Conservation (phyloP, 208 protist species). For the Lotmaria passim region DNA sequence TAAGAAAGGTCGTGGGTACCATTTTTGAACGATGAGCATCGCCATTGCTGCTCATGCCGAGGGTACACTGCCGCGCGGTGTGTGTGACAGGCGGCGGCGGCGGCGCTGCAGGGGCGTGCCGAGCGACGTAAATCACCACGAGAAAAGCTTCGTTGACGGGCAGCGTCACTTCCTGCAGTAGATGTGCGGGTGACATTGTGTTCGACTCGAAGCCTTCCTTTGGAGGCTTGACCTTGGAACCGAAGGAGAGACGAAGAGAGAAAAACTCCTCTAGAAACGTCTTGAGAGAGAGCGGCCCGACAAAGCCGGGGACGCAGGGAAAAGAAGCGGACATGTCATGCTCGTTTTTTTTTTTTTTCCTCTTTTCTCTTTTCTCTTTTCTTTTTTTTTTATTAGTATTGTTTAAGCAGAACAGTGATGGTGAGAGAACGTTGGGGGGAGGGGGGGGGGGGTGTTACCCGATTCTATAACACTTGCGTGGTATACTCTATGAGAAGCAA, state of each 20-base stretch:
- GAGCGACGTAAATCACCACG: slow-evolving; percentile 55
- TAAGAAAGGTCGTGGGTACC: too few relatives aligned
- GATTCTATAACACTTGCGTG: too few relatives aligned
- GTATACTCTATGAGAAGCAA: too few relatives aligned
- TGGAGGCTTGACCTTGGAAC: too few relatives aligned
- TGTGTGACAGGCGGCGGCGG: background rate
- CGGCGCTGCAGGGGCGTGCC: slow-evolving; percentile 37
- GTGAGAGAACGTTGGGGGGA: background rate
- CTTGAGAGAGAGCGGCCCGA: slow-evolving; percentile 55
- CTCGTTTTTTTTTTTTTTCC: background rate
- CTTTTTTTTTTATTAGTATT: slow-evolving; percentile 2
- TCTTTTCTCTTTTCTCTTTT: background rate
- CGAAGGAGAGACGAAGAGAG: slow-evolving; percentile 39
- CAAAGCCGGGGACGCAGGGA: slow-evolving; percentile 51
- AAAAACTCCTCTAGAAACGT: slow-evolving; percentile 58
- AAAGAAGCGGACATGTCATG: slow-evolving; percentile 46
- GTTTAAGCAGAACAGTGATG: background rate
- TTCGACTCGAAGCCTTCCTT: background rate
- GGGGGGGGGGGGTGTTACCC: too few relatives aligned
- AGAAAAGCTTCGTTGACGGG: slow-evolving; percentile 41
- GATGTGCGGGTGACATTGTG: background rate
- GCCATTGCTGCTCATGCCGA: background rate
- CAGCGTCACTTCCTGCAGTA: slow-evolving; percentile 22
- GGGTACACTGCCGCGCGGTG: background rate
- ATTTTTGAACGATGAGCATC: too few relatives aligned